Evolutionary conservation across 352 stramenopile species (phyloP), one percentile per base, ranked within the genome.

Genomic region (Pythium phragmitis): DNA sequence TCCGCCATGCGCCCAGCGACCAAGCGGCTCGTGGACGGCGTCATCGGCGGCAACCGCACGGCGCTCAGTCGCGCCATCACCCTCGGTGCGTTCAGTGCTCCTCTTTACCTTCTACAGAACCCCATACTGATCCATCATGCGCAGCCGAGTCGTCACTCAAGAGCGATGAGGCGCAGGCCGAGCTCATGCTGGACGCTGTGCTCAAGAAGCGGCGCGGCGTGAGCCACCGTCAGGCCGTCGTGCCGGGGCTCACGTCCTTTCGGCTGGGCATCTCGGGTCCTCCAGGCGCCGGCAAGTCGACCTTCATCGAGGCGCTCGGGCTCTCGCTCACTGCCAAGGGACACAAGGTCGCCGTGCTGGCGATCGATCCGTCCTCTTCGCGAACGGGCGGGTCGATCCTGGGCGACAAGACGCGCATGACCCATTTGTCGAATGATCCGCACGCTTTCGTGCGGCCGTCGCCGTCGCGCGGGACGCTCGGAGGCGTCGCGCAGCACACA

Each of bases 401-500:
- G 5, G 97, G 97, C 19, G 97, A 99, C 74, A 99, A 99, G 68
- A 99, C 97, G 1, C 85, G 97, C 46, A 99, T 99, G 97, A 86
- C 87, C 21, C 69, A 98, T 57, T 77, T 99, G 34, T 96, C 89
- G 2, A 90, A 96, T 53, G 77, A 98, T 53, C 85, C 85, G 51
- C 88, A 94, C 57, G 91, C 93, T 14, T 98, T 98, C 59, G 88
- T 98, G 51, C 91, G 95, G 16, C 92, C 92, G 42, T 98, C 91
- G 49, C 94, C 95, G 19, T 93, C 93, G 14, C 73, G 88, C 17
- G 94, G 93, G 7, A 92, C 91, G 12, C 67, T 94, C 21, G 82
- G 82, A 7, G 80, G 82, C 42, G 82, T 93, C 21, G 80, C 80
- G 43, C 81, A 92, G 61, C 77, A 92, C 67, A 92, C 81, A 16